Base-by-base conservation (phyloP, 495 filamentous ascomycete genomes). In the Hypoxylon cercidicola region DNA sequence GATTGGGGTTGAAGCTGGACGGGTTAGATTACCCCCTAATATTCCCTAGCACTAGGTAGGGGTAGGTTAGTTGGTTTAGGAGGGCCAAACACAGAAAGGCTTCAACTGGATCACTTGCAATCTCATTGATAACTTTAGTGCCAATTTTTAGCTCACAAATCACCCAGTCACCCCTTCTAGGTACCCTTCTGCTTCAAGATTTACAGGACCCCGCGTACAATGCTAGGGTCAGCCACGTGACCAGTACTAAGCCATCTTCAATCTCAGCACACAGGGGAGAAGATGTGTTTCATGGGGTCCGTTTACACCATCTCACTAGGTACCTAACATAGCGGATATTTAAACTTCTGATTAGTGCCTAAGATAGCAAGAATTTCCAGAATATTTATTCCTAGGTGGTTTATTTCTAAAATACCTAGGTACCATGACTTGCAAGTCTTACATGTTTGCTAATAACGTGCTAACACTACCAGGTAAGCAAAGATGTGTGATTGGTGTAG, bases 111-210 rank as follows among this genome's bases (percentile, higher is more conserved):
- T 50, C 48, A 55, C 52, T 50, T 67, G 64, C 44, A 67, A 67
- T 67, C 64, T 67, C 54, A 67, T 54, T 59, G 57, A 56, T 46
- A 44, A 47, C 23, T 28, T 66, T 66, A 66, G 62, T 39, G 49
- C 21, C 16, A 11, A 46, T 40, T 50, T 43, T 32, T 32, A 32
- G 61, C 48, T 53, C 18, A n/a, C 13, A n/a, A 46, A 19, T 41
- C 48, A 46, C 16, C 47, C 48, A 46, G 34, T 59, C 30, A 32
- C 30, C 23, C 23, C 23, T 25, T 25, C 40, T 41, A 60, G 48
- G 49, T 32, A 7, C 30, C 9, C 30, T 11, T 32, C 30, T 32
- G 30, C 30, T 32, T 32, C 55, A 65, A 65, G 55, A 43, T 50
- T 50, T 39, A 60, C 47, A 37, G 46, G 13, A 66, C 63, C 63